Percentiles rank a stretch among this genome's conserved stretches.
These are phyloP conservation scores for Blastobotrys persicus DNA, from an alignment of 1,139 yeast genomes.

Conservation along the genomic window DNA sequence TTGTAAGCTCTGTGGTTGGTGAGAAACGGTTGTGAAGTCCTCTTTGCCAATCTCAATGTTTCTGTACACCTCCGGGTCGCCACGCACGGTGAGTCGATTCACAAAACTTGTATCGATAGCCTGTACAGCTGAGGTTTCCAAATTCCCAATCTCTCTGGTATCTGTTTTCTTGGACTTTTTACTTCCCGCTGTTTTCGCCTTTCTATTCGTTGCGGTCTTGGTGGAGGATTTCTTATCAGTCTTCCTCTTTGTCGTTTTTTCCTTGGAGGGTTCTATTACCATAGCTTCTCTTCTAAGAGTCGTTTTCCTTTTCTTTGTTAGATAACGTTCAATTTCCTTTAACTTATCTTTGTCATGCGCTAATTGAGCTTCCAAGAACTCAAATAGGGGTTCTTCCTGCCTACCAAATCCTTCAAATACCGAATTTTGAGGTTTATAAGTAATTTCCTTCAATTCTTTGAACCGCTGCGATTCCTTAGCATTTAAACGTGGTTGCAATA, in stretches of 20 bases:
- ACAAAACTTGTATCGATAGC: slow-evolving; percentile 4
- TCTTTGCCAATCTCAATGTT: not conserved
- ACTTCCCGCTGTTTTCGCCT: not conserved
- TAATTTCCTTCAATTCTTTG: slow-evolving; percentile 11
- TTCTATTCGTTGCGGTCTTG: not conserved
- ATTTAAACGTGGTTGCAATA: slow-evolving; percentile 12
- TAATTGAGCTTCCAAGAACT: slow-evolving; percentile 30
- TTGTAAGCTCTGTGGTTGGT: slow-evolving; percentile 3
- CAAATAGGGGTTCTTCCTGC: slow-evolving; percentile 12
- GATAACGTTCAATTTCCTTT: slow-evolving; percentile 17
- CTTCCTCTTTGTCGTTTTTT: not conserved
- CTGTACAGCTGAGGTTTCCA: not conserved
- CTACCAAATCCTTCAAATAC: slow-evolving; percentile 20
- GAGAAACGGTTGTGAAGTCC: not conserved
- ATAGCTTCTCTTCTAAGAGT: slow-evolving; percentile 2
- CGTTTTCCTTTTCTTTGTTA: slow-evolving; percentile 1
- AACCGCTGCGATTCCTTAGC: slow-evolving; percentile 1
- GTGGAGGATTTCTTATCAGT: not conserved
- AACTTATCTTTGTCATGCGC: slow-evolving; percentile 19
- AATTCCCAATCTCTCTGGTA: not conserved
- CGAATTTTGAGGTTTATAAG: slow-evolving; percentile 23
- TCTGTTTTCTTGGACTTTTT: not conserved
- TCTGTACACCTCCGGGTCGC: not conserved
- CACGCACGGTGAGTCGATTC: not conserved
- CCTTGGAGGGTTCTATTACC: not conserved